Conservation (phyloP, 2,329 filamentous ascomycete genomes). For the Fusarium falciforme region DNA sequence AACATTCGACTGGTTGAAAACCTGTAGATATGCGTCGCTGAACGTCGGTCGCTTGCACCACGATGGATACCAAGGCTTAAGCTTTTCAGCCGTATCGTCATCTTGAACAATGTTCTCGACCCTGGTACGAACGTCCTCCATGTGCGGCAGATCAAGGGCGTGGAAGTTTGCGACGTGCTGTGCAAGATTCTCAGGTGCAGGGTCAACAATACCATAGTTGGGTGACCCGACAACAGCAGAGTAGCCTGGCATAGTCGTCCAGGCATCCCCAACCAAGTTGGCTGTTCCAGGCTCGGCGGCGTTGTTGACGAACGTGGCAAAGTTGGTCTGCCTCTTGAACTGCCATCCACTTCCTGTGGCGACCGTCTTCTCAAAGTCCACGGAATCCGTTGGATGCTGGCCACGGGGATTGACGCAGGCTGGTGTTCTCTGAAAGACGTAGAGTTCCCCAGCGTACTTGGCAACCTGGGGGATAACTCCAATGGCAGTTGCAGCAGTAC, state of each 20-base stretch:
- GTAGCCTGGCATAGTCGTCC: not conserved
- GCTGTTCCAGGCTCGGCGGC: not conserved
- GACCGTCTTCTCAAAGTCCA: not conserved
- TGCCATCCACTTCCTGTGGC: not conserved
- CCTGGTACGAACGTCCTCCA: not conserved
- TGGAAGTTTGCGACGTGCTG: not conserved
- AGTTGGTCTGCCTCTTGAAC: constrained; percentile 1
- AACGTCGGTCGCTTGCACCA: constrained; percentile 74
- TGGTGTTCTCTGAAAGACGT: constrained; percentile 11
- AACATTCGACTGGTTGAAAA: constrained; percentile 70
- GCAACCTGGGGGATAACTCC: constrained; percentile 2
- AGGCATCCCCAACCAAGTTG: not conserved
- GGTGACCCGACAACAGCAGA: not conserved
- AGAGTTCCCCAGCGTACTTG: constrained; percentile 8
- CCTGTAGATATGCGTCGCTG: constrained; percentile 67
- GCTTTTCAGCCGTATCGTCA: not conserved
- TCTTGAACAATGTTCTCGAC: constrained; percentile 2
- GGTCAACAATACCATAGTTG: not conserved
- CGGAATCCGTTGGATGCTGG: constrained; percentile 3
- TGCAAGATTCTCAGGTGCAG: not conserved
- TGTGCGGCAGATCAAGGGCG: not conserved
- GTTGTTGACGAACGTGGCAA: not conserved
- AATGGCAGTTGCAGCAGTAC: constrained; percentile 1
- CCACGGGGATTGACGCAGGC: not conserved
- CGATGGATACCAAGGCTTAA: constrained; percentile 59